Evolutionary conservation across 2,329 filamentous ascomycete species (phyloP).

Genomic region (Calonectria pteridis): DNA sequence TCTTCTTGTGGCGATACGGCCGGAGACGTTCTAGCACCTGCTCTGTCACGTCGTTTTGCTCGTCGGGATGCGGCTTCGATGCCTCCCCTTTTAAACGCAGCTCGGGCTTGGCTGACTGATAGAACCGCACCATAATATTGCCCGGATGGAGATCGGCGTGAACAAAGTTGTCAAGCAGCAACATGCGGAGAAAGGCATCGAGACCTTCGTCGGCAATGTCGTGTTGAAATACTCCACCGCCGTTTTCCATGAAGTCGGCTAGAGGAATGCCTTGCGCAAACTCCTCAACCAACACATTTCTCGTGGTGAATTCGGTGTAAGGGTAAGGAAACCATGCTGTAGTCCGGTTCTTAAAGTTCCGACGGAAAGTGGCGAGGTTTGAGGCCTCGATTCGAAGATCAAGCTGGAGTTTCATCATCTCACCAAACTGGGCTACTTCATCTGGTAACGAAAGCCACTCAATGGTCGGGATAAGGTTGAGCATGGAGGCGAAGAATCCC

Average conservation of each 20-base stretch:
- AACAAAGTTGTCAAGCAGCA: conserved; percentile 96
- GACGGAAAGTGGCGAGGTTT: conserved; percentile 88
- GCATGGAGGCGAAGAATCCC: conserved; percentile 85
- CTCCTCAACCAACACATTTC: conserved; percentile 93
- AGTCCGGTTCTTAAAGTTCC: conserved; percentile 88
- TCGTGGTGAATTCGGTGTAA: conserved; percentile 91
- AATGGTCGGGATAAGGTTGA: conserved; percentile 92
- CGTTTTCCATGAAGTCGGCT: conserved; percentile 89
- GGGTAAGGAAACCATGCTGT: conserved; percentile 98
- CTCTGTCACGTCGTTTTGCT: conserved; percentile 84
- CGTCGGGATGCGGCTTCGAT: conserved; percentile 55
- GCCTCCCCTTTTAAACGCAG: conserved; percentile 56
- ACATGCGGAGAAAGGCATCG: conserved; percentile 95
- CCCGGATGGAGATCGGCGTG: conserved; percentile 97
- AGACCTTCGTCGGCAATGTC: conserved; percentile 96
- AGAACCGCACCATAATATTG: conserved; percentile 99
- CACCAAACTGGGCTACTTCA: conserved; percentile 92
- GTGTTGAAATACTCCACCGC: conserved; percentile 91
- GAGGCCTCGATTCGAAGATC: conserved; percentile 95
- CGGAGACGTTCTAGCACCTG: conserved; percentile 84
- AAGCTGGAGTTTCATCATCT: conserved; percentile 99
- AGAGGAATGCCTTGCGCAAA: conserved; percentile 95
- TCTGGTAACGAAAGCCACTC: conserved; percentile 98
- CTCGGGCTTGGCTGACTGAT: conserved; percentile 81
- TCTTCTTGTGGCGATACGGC: conserved; percentile 73